Evolutionary conservation across 768 basidiomycete genomes (phyloP).

Genomic region (Lentinus tigrinus): DNA sequence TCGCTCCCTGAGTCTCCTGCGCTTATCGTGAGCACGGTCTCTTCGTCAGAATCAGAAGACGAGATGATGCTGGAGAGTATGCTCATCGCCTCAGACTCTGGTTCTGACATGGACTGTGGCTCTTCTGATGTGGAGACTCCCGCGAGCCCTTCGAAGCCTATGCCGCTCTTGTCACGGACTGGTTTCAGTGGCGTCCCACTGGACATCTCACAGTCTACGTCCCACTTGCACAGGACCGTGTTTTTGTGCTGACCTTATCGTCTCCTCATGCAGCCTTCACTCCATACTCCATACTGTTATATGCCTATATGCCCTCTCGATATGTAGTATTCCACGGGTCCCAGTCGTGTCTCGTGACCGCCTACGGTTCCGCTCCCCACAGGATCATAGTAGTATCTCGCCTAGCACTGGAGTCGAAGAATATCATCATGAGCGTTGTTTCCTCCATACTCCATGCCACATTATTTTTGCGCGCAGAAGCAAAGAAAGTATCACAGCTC

Average conservation of each 20-base stretch:
- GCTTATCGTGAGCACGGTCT: neutral
- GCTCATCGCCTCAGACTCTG: conserved; percentile 8
- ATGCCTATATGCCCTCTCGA: neutral
- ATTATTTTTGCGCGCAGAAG: too few species aligned
- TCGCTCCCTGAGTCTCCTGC: neutral
- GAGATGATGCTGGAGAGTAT: conserved; percentile 20
- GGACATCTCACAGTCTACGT: neutral
- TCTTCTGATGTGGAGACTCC: conserved; percentile 10
- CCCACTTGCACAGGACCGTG: neutral
- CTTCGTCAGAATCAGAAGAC: conserved; percentile 11
- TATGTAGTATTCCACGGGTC: neutral
- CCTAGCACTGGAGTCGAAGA: too few species aligned
- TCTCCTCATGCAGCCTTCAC: neutral
- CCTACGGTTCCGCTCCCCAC: neutral
- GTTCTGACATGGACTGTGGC: conserved; percentile 20
- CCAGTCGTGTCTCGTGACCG: neutral
- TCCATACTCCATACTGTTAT: neutral
- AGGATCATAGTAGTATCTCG: too few species aligned
- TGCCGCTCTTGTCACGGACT: neutral
- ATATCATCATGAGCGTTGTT: too few species aligned
- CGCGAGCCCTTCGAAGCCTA: neutral
- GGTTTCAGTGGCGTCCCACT: neutral
- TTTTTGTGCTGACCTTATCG: neutral
- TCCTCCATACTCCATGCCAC: too few species aligned
- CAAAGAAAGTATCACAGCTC: too few species aligned